Conservation (phyloP, 768 basidiomycete genomes). For the Heimioporus sp. region DNA sequence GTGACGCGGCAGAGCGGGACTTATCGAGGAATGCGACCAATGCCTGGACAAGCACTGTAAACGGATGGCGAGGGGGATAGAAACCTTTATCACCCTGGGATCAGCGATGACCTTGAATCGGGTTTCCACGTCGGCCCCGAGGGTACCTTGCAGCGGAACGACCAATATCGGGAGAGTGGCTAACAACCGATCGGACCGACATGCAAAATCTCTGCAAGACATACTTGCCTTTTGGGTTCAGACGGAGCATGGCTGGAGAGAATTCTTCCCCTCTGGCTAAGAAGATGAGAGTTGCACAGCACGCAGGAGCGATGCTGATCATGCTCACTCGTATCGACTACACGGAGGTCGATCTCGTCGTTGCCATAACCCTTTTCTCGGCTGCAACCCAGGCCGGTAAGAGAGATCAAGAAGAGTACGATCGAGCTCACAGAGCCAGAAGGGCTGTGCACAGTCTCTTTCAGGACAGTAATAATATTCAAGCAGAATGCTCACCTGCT, state of each 20-base stretch:
- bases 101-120: constrained; percentile 81
- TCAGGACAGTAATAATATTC: background rate
- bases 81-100: constrained; percentile 45
- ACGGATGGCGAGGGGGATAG: background rate
- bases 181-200: constrained; percentile 25
- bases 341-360: constrained; percentile 70
- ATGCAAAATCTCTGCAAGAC: constrained; percentile 4
- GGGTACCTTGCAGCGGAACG: constrained; percentile 77
- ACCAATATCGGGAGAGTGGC: constrained; percentile 81
- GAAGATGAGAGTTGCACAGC: constrained; percentile 1
- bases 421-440: constrained; percentile 49
- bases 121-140: constrained; percentile 66
- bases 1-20: constrained; percentile 68
- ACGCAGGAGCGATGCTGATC: background rate
- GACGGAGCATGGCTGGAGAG: constrained; percentile 66
- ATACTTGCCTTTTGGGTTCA: constrained; percentile 68
- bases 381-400: constrained; percentile 23
- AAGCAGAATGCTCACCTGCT: constrained; percentile 43
- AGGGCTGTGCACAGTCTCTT: constrained; percentile 37
- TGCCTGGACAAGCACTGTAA: constrained; percentile 39
- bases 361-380: constrained; percentile 81
- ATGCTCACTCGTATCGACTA: constrained; percentile 59
- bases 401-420: background rate
- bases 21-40: constrained; percentile 83
- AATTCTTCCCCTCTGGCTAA: constrained; percentile 80